Conservation (phyloP, 352 stramenopile genomes). For the Pythium aristosporum region DNA sequence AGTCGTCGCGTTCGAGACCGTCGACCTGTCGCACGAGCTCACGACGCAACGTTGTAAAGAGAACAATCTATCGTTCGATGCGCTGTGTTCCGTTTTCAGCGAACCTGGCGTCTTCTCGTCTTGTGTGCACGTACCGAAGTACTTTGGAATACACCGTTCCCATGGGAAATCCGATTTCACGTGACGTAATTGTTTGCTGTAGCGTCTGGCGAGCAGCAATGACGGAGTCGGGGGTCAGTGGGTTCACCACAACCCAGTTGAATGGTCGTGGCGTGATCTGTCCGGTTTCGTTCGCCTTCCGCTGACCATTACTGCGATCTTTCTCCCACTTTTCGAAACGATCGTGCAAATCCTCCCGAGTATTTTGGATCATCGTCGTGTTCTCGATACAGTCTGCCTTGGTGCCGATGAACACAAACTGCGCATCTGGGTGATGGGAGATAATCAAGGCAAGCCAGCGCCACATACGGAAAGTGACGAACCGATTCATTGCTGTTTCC, state of each 20-base stretch:
- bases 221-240: not conserved
- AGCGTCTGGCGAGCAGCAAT: not conserved
- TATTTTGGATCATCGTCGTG: not conserved
- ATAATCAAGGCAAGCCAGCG: not conserved
- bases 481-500: not conserved
- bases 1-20: too few species aligned
- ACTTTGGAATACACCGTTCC: not conserved
- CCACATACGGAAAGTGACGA: not conserved
- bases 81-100: too few species aligned
- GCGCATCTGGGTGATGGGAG: not conserved
- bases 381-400: not conserved
- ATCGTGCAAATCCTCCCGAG: not conserved
- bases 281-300: not conserved
- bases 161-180: not conserved
- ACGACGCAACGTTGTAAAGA: too few species aligned
- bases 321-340: not conserved
- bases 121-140: not conserved
- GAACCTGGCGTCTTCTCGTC: not conserved
- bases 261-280: not conserved
- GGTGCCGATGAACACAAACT: not conserved
- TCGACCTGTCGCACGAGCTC: too few species aligned
- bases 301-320: too few species aligned
- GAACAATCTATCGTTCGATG: too few species aligned
- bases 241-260: not conserved
- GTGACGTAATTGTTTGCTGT: not conserved